Evolutionary conservation across 208 protist genomes (phyloP).

Genomic region (Trypanosoma platydactyli): DNA sequence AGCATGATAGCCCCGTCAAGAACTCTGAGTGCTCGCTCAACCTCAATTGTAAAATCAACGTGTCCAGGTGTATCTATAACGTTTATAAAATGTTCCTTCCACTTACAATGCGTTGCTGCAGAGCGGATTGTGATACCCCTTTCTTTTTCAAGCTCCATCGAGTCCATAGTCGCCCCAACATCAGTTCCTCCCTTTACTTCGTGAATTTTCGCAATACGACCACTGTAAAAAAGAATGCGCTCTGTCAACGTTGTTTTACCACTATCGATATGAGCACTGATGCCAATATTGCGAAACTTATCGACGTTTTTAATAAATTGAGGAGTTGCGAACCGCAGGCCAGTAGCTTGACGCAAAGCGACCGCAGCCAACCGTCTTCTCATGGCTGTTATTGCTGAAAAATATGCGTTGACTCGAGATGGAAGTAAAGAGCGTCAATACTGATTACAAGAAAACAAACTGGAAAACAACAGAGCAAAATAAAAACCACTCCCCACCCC

Average conservation of each 20-base stretch:
- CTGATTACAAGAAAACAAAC: background rate
- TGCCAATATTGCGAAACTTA: slow-evolving; percentile 95
- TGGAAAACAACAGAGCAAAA: background rate
- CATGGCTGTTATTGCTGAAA: background rate
- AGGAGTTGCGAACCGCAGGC: slow-evolving; percentile 55
- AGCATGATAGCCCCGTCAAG: slow-evolving; percentile 98
- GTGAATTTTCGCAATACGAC: slow-evolving; percentile 96
- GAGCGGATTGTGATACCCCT: slow-evolving; percentile 99
- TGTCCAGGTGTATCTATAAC: slow-evolving; percentile 99
- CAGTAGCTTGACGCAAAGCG: slow-evolving; percentile 31
- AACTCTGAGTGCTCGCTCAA: slow-evolving; percentile 97
- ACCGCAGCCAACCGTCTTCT: slow-evolving; percentile 14
- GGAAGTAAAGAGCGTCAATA: background rate
- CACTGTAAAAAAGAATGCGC: slow-evolving; percentile 98
- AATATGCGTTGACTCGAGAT: background rate
- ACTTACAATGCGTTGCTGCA: slow-evolving; percentile 97
- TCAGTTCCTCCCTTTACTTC: slow-evolving; percentile 98
- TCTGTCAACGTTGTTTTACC: slow-evolving; percentile 99
- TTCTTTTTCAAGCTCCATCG: slow-evolving; percentile 98
- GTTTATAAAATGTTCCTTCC: slow-evolving; percentile 97
- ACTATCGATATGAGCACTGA: slow-evolving; percentile 98
- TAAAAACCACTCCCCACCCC: too few species aligned
- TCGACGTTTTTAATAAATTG: slow-evolving; percentile 69
- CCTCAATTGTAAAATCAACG: slow-evolving; percentile 99
- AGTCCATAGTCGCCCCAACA: slow-evolving; percentile 99